These are phyloP conservation scores for Avicennia marina DNA, from an alignment of 257 asterid species.

Conservation along the genomic window DNA sequence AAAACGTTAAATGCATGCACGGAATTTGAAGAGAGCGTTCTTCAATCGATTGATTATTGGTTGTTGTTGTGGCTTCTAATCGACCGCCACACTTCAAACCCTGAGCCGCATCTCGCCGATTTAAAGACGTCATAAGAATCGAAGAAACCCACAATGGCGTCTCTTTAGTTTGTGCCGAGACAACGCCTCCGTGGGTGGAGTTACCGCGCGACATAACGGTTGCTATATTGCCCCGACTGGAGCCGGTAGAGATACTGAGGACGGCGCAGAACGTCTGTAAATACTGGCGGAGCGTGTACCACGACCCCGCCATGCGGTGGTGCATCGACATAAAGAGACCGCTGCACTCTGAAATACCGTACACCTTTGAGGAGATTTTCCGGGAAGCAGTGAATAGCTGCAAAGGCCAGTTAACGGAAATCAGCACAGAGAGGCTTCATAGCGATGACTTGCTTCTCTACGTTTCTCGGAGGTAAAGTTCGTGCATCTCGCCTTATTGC, in stretches of 20 bases:
- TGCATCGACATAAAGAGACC: slow-evolving; percentile 30
- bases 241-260: slow-evolving; percentile 33
- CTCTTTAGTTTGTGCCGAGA: slow-evolving; percentile 13
- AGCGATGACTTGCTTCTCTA: slow-evolving; percentile 28
- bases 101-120: too few species aligned
- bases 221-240: slow-evolving; percentile 40
- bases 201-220: slow-evolving; percentile 45
- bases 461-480: slow-evolving; percentile 31
- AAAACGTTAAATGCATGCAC: too few species aligned
- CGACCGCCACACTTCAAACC: too few species aligned
- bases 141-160: too few species aligned
- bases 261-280: slow-evolving; percentile 40
- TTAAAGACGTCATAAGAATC: too few species aligned
- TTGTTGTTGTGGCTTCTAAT: too few species aligned
- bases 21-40: too few species aligned
- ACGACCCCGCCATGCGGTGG: slow-evolving; percentile 44
- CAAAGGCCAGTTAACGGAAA: slow-evolving; percentile 36
- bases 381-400: slow-evolving; percentile 33
- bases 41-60: too few species aligned
- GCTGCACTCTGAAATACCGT: too few species aligned
- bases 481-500: neutral
- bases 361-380: neutral
- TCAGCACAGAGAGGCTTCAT: slow-evolving; percentile 21
- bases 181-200: slow-evolving; percentile 42
- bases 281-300: slow-evolving; percentile 44